Conservation (phyloP, 306 rosid species). For the Lathyrus tuberosus region DNA sequence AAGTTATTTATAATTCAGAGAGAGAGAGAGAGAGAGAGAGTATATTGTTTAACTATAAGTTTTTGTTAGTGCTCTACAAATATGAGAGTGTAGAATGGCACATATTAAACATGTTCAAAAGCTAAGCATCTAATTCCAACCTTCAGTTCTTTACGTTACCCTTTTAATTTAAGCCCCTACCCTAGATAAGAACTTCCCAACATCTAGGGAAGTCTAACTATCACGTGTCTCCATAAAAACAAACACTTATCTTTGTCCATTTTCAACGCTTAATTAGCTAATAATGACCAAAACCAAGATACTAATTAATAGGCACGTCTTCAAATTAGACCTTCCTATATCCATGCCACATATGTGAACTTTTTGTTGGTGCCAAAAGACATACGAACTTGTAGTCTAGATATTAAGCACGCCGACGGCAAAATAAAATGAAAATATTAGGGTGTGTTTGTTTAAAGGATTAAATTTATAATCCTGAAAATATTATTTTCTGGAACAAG, state of each 20-base stretch:
- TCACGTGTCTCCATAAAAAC: slow-evolving; percentile 27
- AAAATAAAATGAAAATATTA: neutral
- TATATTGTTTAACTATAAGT: too few species aligned
- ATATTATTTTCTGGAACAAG: too few species aligned
- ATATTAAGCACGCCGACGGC: neutral
- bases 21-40: too few species aligned
- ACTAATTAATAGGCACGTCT: neutral
- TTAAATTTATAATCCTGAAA: too few species aligned
- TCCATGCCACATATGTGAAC: neutral
- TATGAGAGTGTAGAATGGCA: too few species aligned
- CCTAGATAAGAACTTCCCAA: slow-evolving; percentile 41
- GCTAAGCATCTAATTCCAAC: too few species aligned
- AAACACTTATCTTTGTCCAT: slow-evolving; percentile 10
- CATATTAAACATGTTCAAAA: too few species aligned
- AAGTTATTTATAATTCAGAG: too few species aligned
- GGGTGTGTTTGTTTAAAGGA: too few species aligned
- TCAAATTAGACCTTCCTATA: neutral
- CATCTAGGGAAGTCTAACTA: slow-evolving; percentile 29
- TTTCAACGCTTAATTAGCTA: neutral
- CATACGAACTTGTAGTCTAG: neutral
- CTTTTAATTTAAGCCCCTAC: slow-evolving; percentile 21
- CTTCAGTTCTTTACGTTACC: too few species aligned
- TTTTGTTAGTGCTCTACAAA: too few species aligned
- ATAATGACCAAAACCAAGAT: neutral
- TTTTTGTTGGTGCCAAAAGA: neutral